Conservation (phyloP, 345 rosid genomes). For the Hypericum perforatum region DNA sequence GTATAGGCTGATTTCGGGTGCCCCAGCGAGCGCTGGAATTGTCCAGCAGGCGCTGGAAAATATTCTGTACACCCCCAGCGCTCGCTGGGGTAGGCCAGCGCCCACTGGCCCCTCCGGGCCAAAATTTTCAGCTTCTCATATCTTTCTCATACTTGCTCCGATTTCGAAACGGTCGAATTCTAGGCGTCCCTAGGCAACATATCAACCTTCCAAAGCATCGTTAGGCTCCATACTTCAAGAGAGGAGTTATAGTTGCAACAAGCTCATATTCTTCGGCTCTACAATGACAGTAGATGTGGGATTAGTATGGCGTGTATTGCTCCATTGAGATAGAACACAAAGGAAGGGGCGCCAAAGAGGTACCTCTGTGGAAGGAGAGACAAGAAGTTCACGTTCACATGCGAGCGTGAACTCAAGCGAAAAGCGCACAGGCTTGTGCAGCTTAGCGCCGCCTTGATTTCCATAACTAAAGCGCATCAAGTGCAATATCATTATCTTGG, state of each 20-base stretch:
- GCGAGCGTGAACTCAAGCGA: slow-evolving; percentile 65
- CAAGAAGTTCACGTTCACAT: slow-evolving; percentile 65
- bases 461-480: slow-evolving; percentile 90
- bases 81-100: no score
- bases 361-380: slow-evolving; percentile 62
- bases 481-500: slow-evolving; percentile 88
- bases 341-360: neutral
- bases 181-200: no score
- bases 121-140: no score
- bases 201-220: no score
- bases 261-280: slow-evolving; percentile 84
- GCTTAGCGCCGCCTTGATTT: slow-evolving; percentile 82
- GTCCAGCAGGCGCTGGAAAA: no score
- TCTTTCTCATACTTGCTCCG: no score
- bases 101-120: no score
- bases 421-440: slow-evolving; percentile 72
- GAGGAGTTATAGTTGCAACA: slow-evolving; percentile 81
- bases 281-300: slow-evolving; percentile 5
- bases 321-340: neutral
- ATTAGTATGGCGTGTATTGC: slow-evolving; percentile 3
- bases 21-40: no score
- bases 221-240: no score
- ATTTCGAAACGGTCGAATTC: no score
- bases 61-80: no score
- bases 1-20: no score